Evolutionary conservation across 106 monocot genomes (phyloP), one percentile per base, ranked within the genome.

Genomic region (Acorus calamus): DNA sequence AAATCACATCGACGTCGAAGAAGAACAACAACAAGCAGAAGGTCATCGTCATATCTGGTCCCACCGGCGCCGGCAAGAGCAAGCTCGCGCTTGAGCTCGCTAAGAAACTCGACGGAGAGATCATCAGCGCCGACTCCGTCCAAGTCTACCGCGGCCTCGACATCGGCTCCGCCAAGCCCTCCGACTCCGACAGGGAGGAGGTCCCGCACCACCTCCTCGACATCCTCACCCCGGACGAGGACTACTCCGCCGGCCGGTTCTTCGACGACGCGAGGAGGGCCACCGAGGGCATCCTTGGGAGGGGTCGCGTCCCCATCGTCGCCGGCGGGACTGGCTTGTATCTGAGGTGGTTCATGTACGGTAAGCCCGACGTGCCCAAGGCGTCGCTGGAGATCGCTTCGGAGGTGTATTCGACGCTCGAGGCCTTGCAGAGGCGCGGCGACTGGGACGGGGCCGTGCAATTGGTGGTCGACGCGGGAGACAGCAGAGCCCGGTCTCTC

Each of bases 271-370:
- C 96, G 3, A 73, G 96, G 42, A 75, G 48, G 42, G 82, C 82
- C 3, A 88, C 96, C 0, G 50, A 69, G 4, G 71, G 63, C 4
- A 66, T 91, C 45, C 53, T 96, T 5, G 63, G 56, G 6, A 82
- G 70, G 14, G 84, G 78, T 3, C 55, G 66, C 2, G 87, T 85
- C 7, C 96, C 90, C 2, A 72, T 96, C 44, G 78, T 96, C 49
- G 81, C 87, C 4, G 96, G 96, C 2, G 91, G 96, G 42, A 91
- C 96, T 0, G 96, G 96, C 0, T 73, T 96, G 7, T 96, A 91
- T 60, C 58, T 96, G 45, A 54, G 87, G n/a, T 96, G 94, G 94
- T 96, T 74, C 59, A 80, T 90, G 11, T 90, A 96, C 46, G 90
- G 94, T 3, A 96, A 96, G 66, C 94, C 94, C 0, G 78, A 71